phyloP scores from a whole-genome alignment of 306 rosid genomes.

The Oemleria cerasiformis region DNA sequence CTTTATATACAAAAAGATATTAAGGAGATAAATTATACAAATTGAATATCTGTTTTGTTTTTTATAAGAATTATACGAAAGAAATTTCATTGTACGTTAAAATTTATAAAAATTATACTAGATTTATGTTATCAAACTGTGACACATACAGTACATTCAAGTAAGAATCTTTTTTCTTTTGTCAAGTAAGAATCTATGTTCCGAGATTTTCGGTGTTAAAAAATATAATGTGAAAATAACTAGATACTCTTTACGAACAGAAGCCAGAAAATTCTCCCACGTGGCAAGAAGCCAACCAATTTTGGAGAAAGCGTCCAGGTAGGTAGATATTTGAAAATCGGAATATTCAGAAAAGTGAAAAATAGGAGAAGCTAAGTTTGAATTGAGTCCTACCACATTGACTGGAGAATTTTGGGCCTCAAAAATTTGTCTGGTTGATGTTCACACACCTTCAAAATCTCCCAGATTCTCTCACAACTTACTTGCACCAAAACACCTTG shows the following conservation, averaged over 20 bases:
- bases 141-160: too few species aligned
- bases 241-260: neutral
- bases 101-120: too few species aligned
- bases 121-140: too few species aligned
- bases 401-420: conserved; percentile 53
- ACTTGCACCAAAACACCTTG: conserved; percentile 29
- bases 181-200: neutral
- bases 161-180: neutral
- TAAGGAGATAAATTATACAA: too few species aligned
- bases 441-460: conserved; percentile 44
- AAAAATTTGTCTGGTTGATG: conserved; percentile 47
- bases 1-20: too few species aligned
- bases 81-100: too few species aligned
- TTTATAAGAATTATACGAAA: too few species aligned
- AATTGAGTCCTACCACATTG: conserved; percentile 30
- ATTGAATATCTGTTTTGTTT: too few species aligned
- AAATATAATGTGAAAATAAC: too few species aligned
- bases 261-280: conserved; percentile 15
- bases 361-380: conserved; percentile 19
- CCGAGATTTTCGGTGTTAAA: neutral
- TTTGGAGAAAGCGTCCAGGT: conserved; percentile 29
- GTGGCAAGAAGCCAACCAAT: conserved; percentile 38
- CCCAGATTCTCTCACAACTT: conserved; percentile 15
- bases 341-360: neutral
- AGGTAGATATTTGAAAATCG: neutral